phyloP scores from a whole-genome alignment of 805 yeast species.

The Cyberlindnera mycetangii region DNA sequence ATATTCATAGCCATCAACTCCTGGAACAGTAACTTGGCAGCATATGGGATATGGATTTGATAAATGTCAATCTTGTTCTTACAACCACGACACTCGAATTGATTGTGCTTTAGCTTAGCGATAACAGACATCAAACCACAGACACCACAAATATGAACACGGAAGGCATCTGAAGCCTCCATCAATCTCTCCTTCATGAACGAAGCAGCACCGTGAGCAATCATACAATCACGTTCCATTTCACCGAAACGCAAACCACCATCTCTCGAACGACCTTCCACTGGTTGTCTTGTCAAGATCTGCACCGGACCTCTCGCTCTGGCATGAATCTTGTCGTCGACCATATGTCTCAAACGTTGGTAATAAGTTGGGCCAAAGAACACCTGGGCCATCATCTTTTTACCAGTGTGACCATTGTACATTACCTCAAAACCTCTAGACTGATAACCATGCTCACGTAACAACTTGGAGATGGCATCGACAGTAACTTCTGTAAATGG shows the following conservation, averaged over 20 bases:
- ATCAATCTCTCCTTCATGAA: slow-evolving; percentile 95
- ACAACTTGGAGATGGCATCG: slow-evolving; percentile 88
- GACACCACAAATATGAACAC: slow-evolving; percentile 97
- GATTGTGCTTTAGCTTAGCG: slow-evolving; percentile 95
- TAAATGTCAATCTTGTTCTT: slow-evolving; percentile 97
- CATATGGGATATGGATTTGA: slow-evolving; percentile 97
- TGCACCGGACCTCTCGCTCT: slow-evolving; percentile 99
- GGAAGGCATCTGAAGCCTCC: slow-evolving; percentile 99
- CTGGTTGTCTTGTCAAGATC: slow-evolving; percentile 96
- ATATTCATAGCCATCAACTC: slow-evolving; percentile 99
- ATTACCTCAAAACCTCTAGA: slow-evolving; percentile 98
- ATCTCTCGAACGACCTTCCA: slow-evolving; percentile 98
- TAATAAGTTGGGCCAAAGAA: slow-evolving; percentile 99
- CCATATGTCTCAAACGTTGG: slow-evolving; percentile 99
- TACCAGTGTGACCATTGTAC: slow-evolving; percentile 99
- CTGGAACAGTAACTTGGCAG: slow-evolving; percentile 96
- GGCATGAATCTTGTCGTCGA: slow-evolving; percentile 97
- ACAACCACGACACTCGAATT: slow-evolving; percentile 97
- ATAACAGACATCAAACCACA: slow-evolving; percentile 98
- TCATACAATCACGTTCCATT: slow-evolving; percentile 99
- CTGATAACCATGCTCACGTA: slow-evolving; percentile 95
- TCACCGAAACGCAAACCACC: slow-evolving; percentile 99
- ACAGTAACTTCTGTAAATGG: slow-evolving; percentile 99
- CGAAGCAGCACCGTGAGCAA: slow-evolving; percentile 99
- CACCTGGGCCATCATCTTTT: slow-evolving; percentile 94